Evolutionary conservation across 331 rosid genomes (phyloP), one percentile per base, ranked within the genome.

Genomic region (Acacia concinna): DNA sequence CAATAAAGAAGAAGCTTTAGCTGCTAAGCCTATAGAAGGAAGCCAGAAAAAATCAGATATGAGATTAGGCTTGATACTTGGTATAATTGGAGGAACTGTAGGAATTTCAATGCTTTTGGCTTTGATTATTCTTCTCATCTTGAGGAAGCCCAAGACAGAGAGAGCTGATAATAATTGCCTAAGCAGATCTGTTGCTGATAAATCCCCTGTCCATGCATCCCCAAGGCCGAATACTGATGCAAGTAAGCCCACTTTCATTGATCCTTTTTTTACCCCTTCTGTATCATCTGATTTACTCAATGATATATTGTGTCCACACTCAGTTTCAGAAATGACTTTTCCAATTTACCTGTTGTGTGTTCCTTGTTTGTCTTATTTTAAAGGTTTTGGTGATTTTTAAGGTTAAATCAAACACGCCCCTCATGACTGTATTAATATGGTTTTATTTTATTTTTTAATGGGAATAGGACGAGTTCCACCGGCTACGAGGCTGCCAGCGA

Each of bases 401-500:
- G 21, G 60, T 8, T 25, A 52, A 52, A 21, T 21, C 28, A 52
- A 52, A n/a, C 60, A 52, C 8, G 28, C 12, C n/a, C 27, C 10
- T 20, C 14, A n/a, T n/a, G 46, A 20, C 20, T n/a, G 34, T 37
- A 43, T 46, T 5, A 17, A 49, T 15, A n/a, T 35, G 54, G 41
- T 81, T 59, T 72, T 75, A 30, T 52, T 31, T 51, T 1, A 0
- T 41, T 9, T 49, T 56, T 25, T 64, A 47, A 7, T 75, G 86
- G 89, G 86, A 77, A 78, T 82, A 96, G 99, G 99, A 72, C 91
- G 83, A 71, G 87, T 91, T 75, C 91, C 97, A 73, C 97, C 88
- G 81, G 87, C 91, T 60, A 77, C 76, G 91, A 88, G 91, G 77
- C 40, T 83, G 63, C 78, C 81, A 12, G 78, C 93, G 60, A 71